phyloP scores from a whole-genome alignment of 129 eudicot genomes.

The Tagetes patula region DNA sequence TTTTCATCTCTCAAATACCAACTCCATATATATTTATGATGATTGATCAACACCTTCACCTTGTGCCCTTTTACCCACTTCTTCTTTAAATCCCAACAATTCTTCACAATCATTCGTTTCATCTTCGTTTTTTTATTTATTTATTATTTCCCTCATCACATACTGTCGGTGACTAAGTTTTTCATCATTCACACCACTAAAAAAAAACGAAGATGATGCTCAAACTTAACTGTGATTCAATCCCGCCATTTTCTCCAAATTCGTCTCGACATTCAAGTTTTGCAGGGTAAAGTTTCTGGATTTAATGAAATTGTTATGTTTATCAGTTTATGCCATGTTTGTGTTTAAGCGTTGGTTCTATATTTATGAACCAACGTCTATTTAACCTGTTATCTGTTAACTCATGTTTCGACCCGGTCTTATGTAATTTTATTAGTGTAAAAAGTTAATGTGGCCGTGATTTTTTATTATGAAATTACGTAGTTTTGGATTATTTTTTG shows the following conservation, averaged over 20 bases:
- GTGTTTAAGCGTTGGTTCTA: too few relatives aligned
- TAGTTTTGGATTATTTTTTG: too few relatives aligned
- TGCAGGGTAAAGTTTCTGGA: constrained; percentile 13
- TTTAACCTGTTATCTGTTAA: too few relatives aligned
- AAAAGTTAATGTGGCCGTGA: too few relatives aligned
- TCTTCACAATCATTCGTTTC: constrained; percentile 1
- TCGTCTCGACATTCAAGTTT: constrained; percentile 25
- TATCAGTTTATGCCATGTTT: too few relatives aligned
- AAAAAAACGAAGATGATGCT: background rate
- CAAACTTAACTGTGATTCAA: constrained; percentile 26
- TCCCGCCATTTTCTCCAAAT: constrained; percentile 29
- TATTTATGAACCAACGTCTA: background rate
- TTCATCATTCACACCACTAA: too few relatives aligned
- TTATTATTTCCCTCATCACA: background rate
- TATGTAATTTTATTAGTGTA: too few relatives aligned
- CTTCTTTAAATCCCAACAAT: constrained; percentile 4
- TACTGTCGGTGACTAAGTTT: constrained; percentile 31
- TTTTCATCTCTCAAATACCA: constrained; percentile 9
- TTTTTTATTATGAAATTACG: too few relatives aligned
- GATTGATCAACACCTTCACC: background rate
- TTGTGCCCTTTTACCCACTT: constrained; percentile 13
- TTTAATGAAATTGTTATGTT: background rate
- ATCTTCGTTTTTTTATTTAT: background rate
- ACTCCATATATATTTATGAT: constrained; percentile 19
- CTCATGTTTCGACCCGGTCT: too few relatives aligned